Percentiles rank a stretch among this genome's conserved stretches.
Conservation (phyloP, 2,329 filamentous ascomycete genomes). For the Albifimbria verrucaria region DNA sequence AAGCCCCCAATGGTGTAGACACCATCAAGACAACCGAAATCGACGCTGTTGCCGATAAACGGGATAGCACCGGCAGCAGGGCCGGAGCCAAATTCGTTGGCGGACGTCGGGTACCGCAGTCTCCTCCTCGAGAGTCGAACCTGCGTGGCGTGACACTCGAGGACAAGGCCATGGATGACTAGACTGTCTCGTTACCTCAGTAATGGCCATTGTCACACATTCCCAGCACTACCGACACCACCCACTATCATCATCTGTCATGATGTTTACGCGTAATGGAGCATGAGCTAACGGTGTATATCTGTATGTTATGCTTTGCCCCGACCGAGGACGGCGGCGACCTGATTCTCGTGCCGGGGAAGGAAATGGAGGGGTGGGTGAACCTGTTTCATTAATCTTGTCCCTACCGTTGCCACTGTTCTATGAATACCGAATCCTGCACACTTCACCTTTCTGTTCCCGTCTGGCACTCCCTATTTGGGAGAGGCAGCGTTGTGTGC, state of each 20-base stretch:
- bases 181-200: slow-evolving; percentile 11
- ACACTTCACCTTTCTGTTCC: too few relatives aligned
- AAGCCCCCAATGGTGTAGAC: slow-evolving; percentile 40
- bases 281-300: slow-evolving; percentile 20
- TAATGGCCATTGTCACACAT: neutral
- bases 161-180: slow-evolving; percentile 51
- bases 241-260: slow-evolving; percentile 3
- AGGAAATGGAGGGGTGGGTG: neutral
- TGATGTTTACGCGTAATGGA: slow-evolving; percentile 26
- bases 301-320: slow-evolving; percentile 24
- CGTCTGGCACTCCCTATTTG: too few relatives aligned
- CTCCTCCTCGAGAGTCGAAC: slow-evolving; percentile 26
- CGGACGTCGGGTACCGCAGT: slow-evolving; percentile 39
- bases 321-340: slow-evolving; percentile 18
- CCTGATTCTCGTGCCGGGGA: neutral
- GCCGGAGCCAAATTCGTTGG: slow-evolving; percentile 41
- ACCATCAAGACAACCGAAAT: slow-evolving; percentile 16
- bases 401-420: too few relatives aligned
- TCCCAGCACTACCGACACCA: neutral
- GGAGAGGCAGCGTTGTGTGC: too few relatives aligned
- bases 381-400: slow-evolving; percentile 13
- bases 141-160: slow-evolving; percentile 48
- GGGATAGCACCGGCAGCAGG: slow-evolving; percentile 57
- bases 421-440: too few relatives aligned
- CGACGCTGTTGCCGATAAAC: slow-evolving; percentile 39